Base-by-base conservation (phyloP, 208 protist genomes). In the Angomonas deanei region DNA sequence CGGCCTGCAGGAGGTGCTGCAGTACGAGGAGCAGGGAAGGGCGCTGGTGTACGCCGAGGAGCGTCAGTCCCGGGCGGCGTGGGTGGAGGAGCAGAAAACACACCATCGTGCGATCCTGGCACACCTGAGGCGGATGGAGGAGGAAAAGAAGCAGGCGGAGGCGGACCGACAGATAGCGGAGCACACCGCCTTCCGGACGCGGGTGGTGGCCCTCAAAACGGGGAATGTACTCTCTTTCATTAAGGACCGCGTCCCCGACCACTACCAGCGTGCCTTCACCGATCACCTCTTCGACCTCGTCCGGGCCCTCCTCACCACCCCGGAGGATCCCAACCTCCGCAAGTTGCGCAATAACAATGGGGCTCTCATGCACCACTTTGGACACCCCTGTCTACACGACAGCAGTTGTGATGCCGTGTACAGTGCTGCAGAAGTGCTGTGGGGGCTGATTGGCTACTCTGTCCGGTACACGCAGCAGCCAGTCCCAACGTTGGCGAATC, bases 301-400 rank as follows among this genome's bases (percentile, higher is more conserved):
- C 31, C 54, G 42, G 11, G 81, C 77, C 0, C 73, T 96, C 15
- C 64, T 78, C 30, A 66, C 63, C 34, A 79, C 84, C 0, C 89
- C 89, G 8, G 89, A 96, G 60, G 78, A 96, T 62, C 11, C 68
- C 8, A 88, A 89, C 50, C 90, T 93, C 62, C 72, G 89, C 0
- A 65, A 66, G 2, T 69, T 96, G 47, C 76, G 89, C 1, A 86
- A 82, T 55, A 92, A 89, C 63, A 88, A 96, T 68, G 56, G 76
- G 39, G 53, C 76, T 28, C 64, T 93, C 11, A 64, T 93, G 15
- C 52, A 56, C 17, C 82, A 91, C 61, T 96, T 82, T 58, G 84
- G 84, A 26, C 79, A 92, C 49, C 67, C 68, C n/a, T 81, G 70
- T 19, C 62, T 19, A 33, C 33, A 0, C 23, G 3, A 21, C 47